Percentiles rank a stretch among this genome's conserved stretches.
These are phyloP conservation scores for Lasiosphaeria hispida DNA, from an alignment of 495 filamentous ascomycete genomes.

Conservation along the genomic window DNA sequence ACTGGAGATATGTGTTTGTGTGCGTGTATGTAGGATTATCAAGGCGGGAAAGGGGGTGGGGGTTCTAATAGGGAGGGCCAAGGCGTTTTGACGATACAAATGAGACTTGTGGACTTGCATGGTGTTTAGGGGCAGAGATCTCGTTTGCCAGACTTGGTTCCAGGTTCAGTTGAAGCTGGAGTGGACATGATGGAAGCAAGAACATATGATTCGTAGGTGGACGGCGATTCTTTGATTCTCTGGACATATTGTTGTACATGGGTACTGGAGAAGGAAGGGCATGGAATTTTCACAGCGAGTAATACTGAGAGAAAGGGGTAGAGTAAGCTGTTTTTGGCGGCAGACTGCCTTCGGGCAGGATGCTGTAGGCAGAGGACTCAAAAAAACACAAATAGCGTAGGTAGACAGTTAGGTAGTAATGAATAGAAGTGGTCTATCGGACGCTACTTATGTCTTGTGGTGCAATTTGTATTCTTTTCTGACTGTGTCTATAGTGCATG, in stretches of 20 bases:
- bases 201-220: conserved; percentile 34
- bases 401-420: conserved; percentile 15
- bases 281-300: background rate
- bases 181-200: conserved; percentile 25
- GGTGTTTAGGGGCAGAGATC: conserved; percentile 23
- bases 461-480: background rate
- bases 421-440: background rate
- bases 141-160: conserved; percentile 23
- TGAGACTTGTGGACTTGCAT: conserved; percentile 28
- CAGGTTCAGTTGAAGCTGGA: conserved; percentile 14
- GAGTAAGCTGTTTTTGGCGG: background rate
- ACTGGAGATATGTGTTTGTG: background rate
- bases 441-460: background rate
- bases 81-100: conserved; percentile 40
- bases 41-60: conserved; percentile 3
- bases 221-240: conserved; percentile 35
- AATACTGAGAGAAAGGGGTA: background rate
- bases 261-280: background rate
- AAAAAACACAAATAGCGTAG: conserved; percentile 2
- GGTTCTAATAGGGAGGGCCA: conserved; percentile 17
- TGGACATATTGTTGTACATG: conserved; percentile 41
- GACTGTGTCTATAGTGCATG: background rate
- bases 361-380: background rate
- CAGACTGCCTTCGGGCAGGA: background rate
- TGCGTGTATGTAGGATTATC: conserved; percentile 27